Base-by-base conservation (phyloP, 352 stramenopile species). In the Aphanomyces euteiches region DNA sequence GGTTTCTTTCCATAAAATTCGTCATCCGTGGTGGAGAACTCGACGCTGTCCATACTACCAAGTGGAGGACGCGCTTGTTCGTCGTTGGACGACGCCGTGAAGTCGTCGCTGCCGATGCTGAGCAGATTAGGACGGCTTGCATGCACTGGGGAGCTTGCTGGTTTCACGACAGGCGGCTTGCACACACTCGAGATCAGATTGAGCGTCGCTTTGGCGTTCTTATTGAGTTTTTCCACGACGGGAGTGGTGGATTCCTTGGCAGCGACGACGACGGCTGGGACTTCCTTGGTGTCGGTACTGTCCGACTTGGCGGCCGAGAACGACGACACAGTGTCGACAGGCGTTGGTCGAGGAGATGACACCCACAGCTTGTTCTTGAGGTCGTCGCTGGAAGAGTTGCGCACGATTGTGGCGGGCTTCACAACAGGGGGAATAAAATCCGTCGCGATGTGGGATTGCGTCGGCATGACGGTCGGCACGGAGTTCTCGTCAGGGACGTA, bases 21-120 rank as follows among this genome's bases (percentile, higher is more conserved):
- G 41, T 69, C 64, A 37, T 70, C 64, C 8, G 64, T 70, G 12
- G 64, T 70, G 39, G 45, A 54, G 17, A 63, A 54, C 19, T 70
- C 47, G 40, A 61, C 43, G 47, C 64, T 70, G 54, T 41, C 15
- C 15, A 37, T n/a, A 5, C 54, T 61, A 5, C 7, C 54, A 37
- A 19, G 12, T n/a, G 15, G 28, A 10, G 21, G 15, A 12, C 15
- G 15, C 12, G 54, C 1, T 12, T 13, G 7, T 40, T 37, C 54
- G n/a, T 61, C 54, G 54, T 40, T 61, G 17, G 54, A 61, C 34
- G 54, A 61, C 17, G 21, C 6, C 28, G 39, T 45, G 17, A 61
- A 28, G 54, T 61, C 54, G 54, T 61, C 54, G 54, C n/a, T n/a
- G 54, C 43, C 54, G 15, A 61, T 61, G 54, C 54, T 61, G 8